These are phyloP conservation scores for Sporothrix mexicana DNA, from an alignment of 2,329 filamentous ascomycete genomes.

Conservation along the genomic window DNA sequence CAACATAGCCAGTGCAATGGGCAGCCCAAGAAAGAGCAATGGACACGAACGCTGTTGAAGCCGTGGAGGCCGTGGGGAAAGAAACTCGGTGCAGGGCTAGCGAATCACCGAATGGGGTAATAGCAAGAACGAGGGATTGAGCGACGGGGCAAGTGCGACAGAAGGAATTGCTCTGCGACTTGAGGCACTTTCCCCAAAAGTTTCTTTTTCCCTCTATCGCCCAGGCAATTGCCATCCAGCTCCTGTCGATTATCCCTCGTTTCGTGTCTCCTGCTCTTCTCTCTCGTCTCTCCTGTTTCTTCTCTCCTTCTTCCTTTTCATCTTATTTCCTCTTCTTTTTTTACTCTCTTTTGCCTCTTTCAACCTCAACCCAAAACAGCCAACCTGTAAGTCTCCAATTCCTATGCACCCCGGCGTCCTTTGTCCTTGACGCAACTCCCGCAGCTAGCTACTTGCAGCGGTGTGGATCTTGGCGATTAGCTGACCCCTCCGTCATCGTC, in stretches of 20 bases:
- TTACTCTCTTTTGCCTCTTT: background rate
- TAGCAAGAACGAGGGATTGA: conserved; percentile 26
- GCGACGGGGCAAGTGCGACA: conserved; percentile 23
- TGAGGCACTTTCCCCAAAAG: conserved; percentile 34
- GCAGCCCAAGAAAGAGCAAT: background rate
- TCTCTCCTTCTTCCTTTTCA: background rate
- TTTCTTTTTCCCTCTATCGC: conserved; percentile 25
- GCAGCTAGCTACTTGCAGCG: conserved; percentile 27
- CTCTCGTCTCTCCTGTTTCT: background rate
- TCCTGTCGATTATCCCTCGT: conserved; percentile 18
- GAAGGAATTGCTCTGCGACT: conserved; percentile 14
- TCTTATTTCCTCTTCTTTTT: conserved; percentile 4
- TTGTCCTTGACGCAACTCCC: conserved; percentile 29
- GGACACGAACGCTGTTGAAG: conserved; percentile 1
- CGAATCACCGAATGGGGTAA: conserved; percentile 30
- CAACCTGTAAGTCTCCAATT: conserved; percentile 27
- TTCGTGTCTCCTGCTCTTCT: conserved; percentile 15
- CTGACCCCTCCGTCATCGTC: conserved; percentile 35
- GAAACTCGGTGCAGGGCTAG: conserved; percentile 4
- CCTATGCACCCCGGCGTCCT: conserved; percentile 24
- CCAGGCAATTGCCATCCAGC: conserved; percentile 27
- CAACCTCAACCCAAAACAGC: background rate
- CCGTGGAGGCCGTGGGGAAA: conserved; percentile 2
- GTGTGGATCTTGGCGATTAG: conserved; percentile 32
- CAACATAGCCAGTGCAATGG: background rate